These are phyloP conservation scores for Gastrolobium bilobum DNA, from an alignment of 306 rosid species.

Conservation along the genomic window DNA sequence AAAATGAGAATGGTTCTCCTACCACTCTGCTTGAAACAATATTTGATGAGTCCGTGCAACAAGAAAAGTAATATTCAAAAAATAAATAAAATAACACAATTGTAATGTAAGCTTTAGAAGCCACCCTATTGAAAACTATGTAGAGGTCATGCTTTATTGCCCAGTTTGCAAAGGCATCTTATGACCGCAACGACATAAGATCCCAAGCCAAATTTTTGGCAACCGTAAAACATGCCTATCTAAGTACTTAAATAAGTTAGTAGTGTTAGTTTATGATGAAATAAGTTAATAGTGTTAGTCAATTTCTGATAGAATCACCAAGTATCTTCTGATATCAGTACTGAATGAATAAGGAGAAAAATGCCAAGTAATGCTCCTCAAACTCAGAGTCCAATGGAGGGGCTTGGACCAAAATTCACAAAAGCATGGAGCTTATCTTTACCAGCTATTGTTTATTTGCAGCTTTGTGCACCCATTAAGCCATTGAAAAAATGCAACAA, in stretches of 20 bases:
- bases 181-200: neutral
- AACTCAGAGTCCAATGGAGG: conserved; percentile 21
- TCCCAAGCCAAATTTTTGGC: conserved; percentile 13
- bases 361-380: conserved; percentile 4
- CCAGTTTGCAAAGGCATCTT: neutral
- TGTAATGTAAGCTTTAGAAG: conserved; percentile 1
- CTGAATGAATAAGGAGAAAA: neutral
- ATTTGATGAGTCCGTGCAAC: neutral
- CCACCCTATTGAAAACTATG: neutral
- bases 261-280: neutral
- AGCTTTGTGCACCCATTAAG: conserved; percentile 11
- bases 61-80: neutral
- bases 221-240: neutral
- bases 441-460: conserved; percentile 12
- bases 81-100: neutral
- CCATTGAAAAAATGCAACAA: conserved; percentile 31
- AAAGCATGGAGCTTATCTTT: conserved; percentile 27
- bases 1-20: conserved; percentile 2
- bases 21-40: neutral
- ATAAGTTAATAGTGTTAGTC: neutral
- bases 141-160: neutral
- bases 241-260: neutral
- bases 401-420: conserved; percentile 1
- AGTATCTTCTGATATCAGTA: neutral
- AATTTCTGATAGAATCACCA: neutral